A percentile compares a stretch with the other conserved stretches of the same genome.
These are phyloP conservation scores for Arachis hypogaea DNA, from an alignment of 306 rosid species.

Conservation along the genomic window DNA sequence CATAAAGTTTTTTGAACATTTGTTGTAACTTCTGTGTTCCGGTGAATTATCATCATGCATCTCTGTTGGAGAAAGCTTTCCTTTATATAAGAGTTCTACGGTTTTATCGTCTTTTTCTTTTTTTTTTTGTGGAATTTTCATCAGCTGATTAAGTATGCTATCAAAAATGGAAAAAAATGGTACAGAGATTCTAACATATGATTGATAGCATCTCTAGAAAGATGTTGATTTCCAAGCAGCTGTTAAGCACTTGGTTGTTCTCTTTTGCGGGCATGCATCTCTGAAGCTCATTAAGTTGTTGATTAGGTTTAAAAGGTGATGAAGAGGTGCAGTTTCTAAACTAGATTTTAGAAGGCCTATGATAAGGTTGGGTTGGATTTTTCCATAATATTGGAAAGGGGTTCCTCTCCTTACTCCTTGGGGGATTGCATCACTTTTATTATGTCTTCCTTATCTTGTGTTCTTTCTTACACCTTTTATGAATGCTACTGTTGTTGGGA, in stretches of 20 bases:
- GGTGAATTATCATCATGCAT: neutral
- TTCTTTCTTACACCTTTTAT: neutral
- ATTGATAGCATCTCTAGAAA: neutral
- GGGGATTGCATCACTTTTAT: neutral
- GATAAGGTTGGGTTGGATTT: neutral
- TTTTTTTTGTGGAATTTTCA: neutral
- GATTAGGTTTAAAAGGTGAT: neutral
- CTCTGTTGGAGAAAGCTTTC: neutral
- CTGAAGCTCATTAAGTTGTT: neutral
- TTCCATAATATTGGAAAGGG: neutral
- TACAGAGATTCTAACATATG: neutral
- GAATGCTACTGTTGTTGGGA: neutral
- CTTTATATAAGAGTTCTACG: neutral
- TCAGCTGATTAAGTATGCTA: neutral
- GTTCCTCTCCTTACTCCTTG: neutral
- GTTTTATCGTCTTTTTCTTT: neutral
- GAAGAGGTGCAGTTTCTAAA: neutral
- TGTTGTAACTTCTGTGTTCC: slow-evolving; percentile 16
- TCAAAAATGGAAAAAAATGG: neutral
- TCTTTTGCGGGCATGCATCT: neutral
- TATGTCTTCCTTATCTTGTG: neutral
- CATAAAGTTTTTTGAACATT: neutral
- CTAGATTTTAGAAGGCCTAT: neutral
- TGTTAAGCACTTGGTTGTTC: neutral
- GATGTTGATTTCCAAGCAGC: neutral